Percentiles rank a stretch among this genome's conserved stretches.
phyloP scores from a whole-genome alignment of 139 green algal species.

The Chlorella sp. region DNA sequence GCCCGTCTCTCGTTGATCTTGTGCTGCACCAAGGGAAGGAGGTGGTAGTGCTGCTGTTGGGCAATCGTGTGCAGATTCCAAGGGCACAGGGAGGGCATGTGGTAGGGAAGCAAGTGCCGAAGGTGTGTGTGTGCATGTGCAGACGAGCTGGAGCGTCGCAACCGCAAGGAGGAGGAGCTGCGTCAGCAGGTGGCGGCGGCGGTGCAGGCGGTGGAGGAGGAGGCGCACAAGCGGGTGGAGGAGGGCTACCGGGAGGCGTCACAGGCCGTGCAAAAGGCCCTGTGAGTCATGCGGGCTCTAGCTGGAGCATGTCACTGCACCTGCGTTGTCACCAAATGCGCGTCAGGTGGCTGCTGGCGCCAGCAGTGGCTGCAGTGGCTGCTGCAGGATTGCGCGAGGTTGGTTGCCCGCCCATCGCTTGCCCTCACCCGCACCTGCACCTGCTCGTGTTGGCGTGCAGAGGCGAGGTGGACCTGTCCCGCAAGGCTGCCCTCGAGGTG shows the following conservation, averaged over 20 bases:
- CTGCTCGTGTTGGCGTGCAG: conserved; percentile 17
- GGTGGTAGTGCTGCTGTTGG: neutral
- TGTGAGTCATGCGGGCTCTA: conserved; percentile 19
- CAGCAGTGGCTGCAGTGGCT: no score
- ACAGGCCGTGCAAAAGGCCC: conserved; percentile 39
- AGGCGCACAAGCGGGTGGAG: conserved; percentile 31
- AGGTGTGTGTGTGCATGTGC: no score
- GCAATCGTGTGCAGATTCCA: no score
- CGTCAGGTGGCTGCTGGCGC: no score
- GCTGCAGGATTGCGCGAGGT: no score
- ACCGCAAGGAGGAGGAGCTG: conserved; percentile 26
- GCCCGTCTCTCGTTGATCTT: no score
- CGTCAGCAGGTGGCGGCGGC: conserved; percentile 31
- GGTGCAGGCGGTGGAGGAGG: conserved; percentile 25
- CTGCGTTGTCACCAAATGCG: neutral
- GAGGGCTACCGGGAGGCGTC: conserved; percentile 48
- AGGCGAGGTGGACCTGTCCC: conserved; percentile 28
- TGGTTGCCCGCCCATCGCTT: no score
- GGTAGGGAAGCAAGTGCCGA: no score
- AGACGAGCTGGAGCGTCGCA: conserved; percentile 50
- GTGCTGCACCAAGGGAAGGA: no score
- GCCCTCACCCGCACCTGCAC: no score
- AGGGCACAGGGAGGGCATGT: no score
- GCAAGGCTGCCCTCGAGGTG: conserved; percentile 12
- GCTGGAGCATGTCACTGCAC: neutral